A percentile compares a stretch with the other conserved stretches of the same genome.
Evolutionary conservation across 2,329 filamentous ascomycete species (phyloP).

Genomic region (Penicillium italicum): DNA sequence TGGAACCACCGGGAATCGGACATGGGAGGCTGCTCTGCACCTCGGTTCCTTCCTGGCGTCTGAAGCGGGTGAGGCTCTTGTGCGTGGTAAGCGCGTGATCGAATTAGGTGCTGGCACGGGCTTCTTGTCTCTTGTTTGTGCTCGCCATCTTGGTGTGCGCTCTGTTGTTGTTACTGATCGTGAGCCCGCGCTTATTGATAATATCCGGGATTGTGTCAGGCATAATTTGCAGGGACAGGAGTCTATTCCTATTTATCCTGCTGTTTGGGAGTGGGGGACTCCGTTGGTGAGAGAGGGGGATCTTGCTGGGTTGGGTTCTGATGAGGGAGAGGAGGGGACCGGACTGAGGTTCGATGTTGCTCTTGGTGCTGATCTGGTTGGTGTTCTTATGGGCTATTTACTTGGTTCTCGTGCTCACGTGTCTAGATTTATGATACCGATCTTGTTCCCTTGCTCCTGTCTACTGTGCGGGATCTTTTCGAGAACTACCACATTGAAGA

Average conservation of each 20-base stretch:
- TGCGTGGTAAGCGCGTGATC: constrained; percentile 55
- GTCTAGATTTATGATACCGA: constrained; percentile 59
- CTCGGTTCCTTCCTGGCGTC: constrained; percentile 58
- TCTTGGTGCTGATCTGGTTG: constrained; percentile 43
- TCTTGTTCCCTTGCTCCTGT: constrained; percentile 55
- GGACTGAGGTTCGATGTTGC: constrained; percentile 37
- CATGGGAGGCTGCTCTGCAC: constrained; percentile 66
- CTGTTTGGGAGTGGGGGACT: constrained; percentile 45
- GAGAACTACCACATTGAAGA: constrained; percentile 49
- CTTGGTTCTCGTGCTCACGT: not conserved
- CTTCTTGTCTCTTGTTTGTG: constrained; percentile 61
- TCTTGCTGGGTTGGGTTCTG: not conserved
- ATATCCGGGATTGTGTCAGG: constrained; percentile 37
- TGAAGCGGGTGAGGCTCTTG: constrained; percentile 41
- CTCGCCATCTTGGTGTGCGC: constrained; percentile 53
- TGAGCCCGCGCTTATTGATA: constrained; percentile 45
- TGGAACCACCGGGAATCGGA: constrained; percentile 63
- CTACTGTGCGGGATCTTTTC: constrained; percentile 56
- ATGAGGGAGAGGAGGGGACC: not conserved
- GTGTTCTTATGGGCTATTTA: not conserved
- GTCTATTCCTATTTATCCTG: constrained; percentile 27
- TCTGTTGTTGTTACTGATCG: constrained; percentile 61
- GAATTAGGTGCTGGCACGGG: constrained; percentile 67
- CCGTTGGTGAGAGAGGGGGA: constrained; percentile 21
- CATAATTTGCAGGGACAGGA: constrained; percentile 28